These are phyloP conservation scores for Blastobotrys robertii DNA, from an alignment of 805 yeast species.

Conservation along the genomic window DNA sequence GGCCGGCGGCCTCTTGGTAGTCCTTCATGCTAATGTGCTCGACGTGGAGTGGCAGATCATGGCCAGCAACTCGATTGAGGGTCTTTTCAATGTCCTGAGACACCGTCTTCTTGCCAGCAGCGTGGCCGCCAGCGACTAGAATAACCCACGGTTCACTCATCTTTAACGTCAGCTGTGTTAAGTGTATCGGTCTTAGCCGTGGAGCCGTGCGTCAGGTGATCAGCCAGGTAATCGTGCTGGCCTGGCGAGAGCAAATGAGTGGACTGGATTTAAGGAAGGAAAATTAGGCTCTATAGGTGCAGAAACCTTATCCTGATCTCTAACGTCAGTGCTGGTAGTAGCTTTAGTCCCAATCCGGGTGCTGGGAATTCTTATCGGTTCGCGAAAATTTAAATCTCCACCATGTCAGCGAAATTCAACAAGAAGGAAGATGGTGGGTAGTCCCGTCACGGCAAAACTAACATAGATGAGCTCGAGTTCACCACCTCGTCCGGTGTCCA, in stretches of 20 bases:
- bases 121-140: conserved; percentile 54
- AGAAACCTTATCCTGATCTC: too few species aligned
- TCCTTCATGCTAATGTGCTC: conserved; percentile 37
- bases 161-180: too few species aligned
- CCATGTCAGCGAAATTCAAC: conserved; percentile 5
- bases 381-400: not conserved
- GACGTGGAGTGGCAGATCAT: conserved; percentile 17
- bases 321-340: too few species aligned
- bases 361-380: not conserved
- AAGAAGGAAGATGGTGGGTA: conserved; percentile 13
- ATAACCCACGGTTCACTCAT: conserved; percentile 26
- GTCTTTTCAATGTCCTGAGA: conserved; percentile 29
- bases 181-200: too few species aligned
- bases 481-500: conserved; percentile 38
- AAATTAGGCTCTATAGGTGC: too few species aligned
- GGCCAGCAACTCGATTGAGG: conserved; percentile 18
- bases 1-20: conserved; percentile 22
- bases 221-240: too few species aligned
- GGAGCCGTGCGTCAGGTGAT: too few species aligned
- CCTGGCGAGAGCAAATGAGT: too few species aligned
- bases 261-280: too few species aligned
- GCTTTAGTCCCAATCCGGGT: too few species aligned
- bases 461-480: conserved; percentile 41
- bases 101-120: conserved; percentile 41
- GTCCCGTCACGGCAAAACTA: conserved; percentile 13